A percentile compares a stretch with the other conserved stretches of the same genome.
phyloP scores from a whole-genome alignment of 2,329 filamentous ascomycete genomes.

The Grosmannia huntii region DNA sequence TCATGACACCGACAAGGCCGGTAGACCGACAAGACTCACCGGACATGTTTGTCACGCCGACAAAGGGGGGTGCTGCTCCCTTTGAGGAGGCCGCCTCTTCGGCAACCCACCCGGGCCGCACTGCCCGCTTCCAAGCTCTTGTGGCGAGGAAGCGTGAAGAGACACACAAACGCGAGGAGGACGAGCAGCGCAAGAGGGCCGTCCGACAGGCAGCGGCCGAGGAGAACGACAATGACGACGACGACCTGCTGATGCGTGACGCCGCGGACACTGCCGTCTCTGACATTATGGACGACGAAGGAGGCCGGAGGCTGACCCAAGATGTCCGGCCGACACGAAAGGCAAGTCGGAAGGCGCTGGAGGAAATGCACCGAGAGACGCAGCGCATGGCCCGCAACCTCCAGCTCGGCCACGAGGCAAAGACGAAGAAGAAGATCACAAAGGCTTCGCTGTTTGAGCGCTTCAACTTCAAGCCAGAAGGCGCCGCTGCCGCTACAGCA shows the following conservation, averaged over 20 bases:
- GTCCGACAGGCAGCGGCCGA: conserved; percentile 26
- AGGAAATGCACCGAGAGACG: conserved; percentile 91
- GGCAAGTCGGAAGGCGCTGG: conserved; percentile 85
- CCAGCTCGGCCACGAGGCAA: conserved; percentile 81
- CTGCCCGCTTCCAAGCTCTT: conserved; percentile 56
- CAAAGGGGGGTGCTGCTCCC: conserved; percentile 17
- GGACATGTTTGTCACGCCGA: conserved; percentile 45
- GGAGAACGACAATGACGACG: conserved; percentile 27
- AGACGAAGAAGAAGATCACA: conserved; percentile 81
- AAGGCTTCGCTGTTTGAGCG: conserved; percentile 71
- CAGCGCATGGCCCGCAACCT: conserved; percentile 82
- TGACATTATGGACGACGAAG: conserved; percentile 49
- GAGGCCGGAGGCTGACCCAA: conserved; percentile 55
- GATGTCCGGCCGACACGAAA: conserved; percentile 51
- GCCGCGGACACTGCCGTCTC: conserved; percentile 36
- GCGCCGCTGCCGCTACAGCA: conserved; percentile 11
- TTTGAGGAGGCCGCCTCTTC: conserved; percentile 30
- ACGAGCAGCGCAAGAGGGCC: conserved; percentile 34
- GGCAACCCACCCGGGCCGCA: conserved; percentile 29
- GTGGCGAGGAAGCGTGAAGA: conserved; percentile 63
- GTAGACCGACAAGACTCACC: conserved; percentile 26
- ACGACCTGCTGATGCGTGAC: conserved; percentile 25
- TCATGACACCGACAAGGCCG: conserved; percentile 9
- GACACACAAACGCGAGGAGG: conserved; percentile 52
- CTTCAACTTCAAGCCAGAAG: conserved; percentile 58